These are phyloP conservation scores for Berberis vulgaris DNA, from an alignment of 164 flowering plant genomes.

Conservation along the genomic window DNA sequence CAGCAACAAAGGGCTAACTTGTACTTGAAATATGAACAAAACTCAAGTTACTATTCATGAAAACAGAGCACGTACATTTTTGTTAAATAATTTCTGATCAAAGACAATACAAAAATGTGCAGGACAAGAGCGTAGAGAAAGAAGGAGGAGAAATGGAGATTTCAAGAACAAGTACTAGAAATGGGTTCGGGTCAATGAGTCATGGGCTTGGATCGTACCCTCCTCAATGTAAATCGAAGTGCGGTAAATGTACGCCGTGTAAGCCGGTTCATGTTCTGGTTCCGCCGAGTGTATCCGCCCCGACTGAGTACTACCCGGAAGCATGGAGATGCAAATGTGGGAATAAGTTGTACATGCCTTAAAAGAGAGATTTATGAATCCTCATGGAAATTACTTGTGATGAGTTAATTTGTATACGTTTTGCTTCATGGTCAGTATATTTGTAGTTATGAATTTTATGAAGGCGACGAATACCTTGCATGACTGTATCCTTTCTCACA, in stretches of 20 bases:
- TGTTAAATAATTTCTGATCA: neutral
- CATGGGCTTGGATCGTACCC: conserved; percentile 61
- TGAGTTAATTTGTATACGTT: neutral
- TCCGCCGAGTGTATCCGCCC: conserved; percentile 65
- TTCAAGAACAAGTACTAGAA: neutral
- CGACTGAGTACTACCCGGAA: conserved; percentile 67
- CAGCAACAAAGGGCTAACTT: too few relatives aligned
- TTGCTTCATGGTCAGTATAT: neutral
- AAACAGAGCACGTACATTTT: neutral
- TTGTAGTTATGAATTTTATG: too few relatives aligned
- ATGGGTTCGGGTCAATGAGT: neutral
- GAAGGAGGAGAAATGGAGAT: neutral
- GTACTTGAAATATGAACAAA: neutral
- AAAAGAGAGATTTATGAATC: neutral
- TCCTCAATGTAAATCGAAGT: conserved; percentile 50
- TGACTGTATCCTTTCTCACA: too few relatives aligned
- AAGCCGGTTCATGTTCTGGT: conserved; percentile 68
- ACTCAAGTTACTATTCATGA: neutral
- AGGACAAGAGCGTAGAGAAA: neutral
- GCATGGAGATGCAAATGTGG: conserved; percentile 88
- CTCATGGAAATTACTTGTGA: neutral
- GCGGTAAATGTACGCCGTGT: conserved; percentile 64
- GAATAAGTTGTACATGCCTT: conserved; percentile 65
- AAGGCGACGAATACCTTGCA: too few relatives aligned
- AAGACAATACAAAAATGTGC: neutral